These are phyloP conservation scores for Phytophthora quininea DNA, from an alignment of 352 stramenopile species.

Conservation along the genomic window DNA sequence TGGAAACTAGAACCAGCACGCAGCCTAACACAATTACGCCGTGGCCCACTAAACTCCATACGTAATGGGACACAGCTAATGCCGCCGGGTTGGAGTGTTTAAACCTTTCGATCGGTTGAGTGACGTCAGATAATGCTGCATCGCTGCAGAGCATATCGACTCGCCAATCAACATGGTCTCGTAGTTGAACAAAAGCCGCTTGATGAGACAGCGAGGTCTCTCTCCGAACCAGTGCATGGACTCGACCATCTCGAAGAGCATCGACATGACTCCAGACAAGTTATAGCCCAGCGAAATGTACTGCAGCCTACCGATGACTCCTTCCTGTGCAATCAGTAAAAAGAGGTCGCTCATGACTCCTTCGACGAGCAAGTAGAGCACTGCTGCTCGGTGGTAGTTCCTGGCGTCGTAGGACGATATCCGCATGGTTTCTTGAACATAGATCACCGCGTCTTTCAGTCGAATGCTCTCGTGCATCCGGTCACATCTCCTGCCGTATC, in stretches of 20 bases:
- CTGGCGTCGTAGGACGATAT: slow-evolving; percentile 17
- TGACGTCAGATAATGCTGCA: slow-evolving; percentile 25
- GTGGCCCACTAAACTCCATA: slow-evolving; percentile 21
- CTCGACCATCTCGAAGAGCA: slow-evolving; percentile 29
- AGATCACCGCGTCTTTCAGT: slow-evolving; percentile 31
- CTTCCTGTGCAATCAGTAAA: slow-evolving; percentile 20
- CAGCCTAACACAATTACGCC: slow-evolving; percentile 17
- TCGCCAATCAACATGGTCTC: slow-evolving; percentile 21
- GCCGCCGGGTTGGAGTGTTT: slow-evolving; percentile 7
- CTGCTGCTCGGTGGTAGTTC: slow-evolving; percentile 12
- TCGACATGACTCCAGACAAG: slow-evolving; percentile 19
- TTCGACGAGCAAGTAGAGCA: slow-evolving; percentile 18
- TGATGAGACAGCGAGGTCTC: slow-evolving; percentile 15
- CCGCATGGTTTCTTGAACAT: slow-evolving; percentile 20
- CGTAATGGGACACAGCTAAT: slow-evolving; percentile 17
- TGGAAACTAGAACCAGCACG: background rate
- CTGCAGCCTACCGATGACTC: slow-evolving; percentile 19
- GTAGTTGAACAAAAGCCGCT: slow-evolving; percentile 25
- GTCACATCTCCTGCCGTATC: slow-evolving; percentile 33
- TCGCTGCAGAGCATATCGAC: background rate
- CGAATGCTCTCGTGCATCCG: slow-evolving; percentile 19
- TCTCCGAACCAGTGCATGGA: slow-evolving; percentile 17
- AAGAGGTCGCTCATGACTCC: slow-evolving; percentile 24
- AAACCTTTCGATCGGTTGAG: slow-evolving; percentile 16
- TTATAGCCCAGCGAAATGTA: slow-evolving; percentile 31